Evolutionary conservation across 805 yeast species (phyloP).

Genomic region (Schwanniomyces vanrijiae): DNA sequence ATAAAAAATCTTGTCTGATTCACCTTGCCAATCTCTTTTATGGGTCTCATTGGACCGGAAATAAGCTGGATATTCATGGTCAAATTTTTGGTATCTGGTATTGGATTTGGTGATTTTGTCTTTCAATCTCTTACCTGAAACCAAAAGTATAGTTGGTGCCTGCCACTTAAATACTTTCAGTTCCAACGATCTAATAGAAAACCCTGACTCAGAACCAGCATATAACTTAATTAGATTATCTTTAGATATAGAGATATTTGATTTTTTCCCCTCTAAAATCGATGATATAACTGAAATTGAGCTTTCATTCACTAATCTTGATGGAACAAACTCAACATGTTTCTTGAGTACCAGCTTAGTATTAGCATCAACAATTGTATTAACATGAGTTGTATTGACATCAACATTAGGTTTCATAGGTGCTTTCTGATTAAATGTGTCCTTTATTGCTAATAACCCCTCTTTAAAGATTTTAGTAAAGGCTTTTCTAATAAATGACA

Average conservation of each 20-base stretch:
- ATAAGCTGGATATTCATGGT: conserved; percentile 43
- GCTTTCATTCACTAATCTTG: conserved; percentile 43
- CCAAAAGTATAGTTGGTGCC: conserved; percentile 74
- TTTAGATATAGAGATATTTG: conserved; percentile 39
- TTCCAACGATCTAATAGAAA: conserved; percentile 85
- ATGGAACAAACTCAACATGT: conserved; percentile 14
- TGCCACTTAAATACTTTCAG: conserved; percentile 85
- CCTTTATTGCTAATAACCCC: conserved; percentile 24
- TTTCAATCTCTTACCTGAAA: conserved; percentile 61
- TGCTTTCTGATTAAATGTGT: not conserved
- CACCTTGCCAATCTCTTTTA: conserved; percentile 33
- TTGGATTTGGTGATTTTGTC: conserved; percentile 33
- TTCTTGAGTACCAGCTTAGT: not conserved
- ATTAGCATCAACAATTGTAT: not conserved
- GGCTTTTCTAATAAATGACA: conserved; percentile 15
- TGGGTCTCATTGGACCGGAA: conserved; percentile 27
- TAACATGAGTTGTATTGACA: not conserved
- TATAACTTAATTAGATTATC: conserved; percentile 61
- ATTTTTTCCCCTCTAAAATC: conserved; percentile 19
- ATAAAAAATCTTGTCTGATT: conserved; percentile 49
- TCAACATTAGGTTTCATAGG: not conserved
- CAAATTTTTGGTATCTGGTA: conserved; percentile 52
- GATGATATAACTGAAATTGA: conserved; percentile 39
- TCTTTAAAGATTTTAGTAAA: conserved; percentile 20
- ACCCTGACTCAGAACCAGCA: conserved; percentile 75